Conservation (phyloP, 139 green algal species). For the Astrephomene gubernaculifera region DNA sequence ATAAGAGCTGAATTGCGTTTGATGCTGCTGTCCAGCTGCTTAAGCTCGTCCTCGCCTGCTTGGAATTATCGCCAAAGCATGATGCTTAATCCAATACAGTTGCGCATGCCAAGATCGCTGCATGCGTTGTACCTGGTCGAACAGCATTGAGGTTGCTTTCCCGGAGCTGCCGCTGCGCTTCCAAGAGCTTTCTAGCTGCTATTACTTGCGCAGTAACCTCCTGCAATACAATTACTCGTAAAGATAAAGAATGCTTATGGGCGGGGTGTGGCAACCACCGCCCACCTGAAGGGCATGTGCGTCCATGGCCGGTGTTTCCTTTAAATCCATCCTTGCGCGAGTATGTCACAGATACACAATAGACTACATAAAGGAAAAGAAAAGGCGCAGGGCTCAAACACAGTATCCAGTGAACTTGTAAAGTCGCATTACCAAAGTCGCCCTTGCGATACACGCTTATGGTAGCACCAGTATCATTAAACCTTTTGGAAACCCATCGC, state of each 20-base stretch:
- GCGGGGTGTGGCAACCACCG: background rate
- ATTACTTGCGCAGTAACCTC: constrained; percentile 30
- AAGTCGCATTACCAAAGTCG: too few species aligned
- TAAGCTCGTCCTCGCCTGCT: constrained; percentile 69
- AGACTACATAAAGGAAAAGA: too few species aligned
- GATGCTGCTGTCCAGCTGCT: constrained; percentile 87
- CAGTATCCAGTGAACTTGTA: too few species aligned
- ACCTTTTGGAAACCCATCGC: too few species aligned
- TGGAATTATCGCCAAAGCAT: background rate
- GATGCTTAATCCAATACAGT: background rate
- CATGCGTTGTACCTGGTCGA: constrained; percentile 49
- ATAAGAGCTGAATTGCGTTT: constrained; percentile 93
- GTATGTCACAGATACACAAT: too few species aligned
- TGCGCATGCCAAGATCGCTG: background rate
- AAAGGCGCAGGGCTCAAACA: too few species aligned
- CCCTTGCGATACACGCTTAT: too few species aligned
- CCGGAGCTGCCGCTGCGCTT: constrained; percentile 33
- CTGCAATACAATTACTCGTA: too few species aligned
- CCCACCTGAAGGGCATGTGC: background rate
- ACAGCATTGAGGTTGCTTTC: constrained; percentile 52
- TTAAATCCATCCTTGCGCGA: too few species aligned
- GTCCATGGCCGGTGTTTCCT: background rate
- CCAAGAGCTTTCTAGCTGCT: constrained; percentile 28
- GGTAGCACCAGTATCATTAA: too few species aligned
- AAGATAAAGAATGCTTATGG: too few species aligned